Evolutionary conservation across 306 rosid genomes (phyloP).

Genomic region (Rosa rugosa): DNA sequence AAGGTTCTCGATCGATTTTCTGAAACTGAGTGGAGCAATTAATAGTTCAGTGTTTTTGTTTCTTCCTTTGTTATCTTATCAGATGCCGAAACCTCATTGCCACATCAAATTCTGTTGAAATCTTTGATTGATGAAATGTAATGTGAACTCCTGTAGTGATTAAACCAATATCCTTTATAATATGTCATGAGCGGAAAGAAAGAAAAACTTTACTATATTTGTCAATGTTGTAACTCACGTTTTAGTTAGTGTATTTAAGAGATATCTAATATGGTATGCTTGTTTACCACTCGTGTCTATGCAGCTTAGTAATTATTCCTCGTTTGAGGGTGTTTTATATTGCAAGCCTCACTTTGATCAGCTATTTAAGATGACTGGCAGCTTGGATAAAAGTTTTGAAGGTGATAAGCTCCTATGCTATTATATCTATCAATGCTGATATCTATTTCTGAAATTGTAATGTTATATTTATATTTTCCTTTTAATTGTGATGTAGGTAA

Average conservation of each 20-base stretch:
- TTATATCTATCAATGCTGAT: conserved; percentile 4
- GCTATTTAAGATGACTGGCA: conserved; percentile 88
- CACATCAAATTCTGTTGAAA: not conserved
- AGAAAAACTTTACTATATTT: not conserved
- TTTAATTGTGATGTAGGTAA: conserved; percentile 43
- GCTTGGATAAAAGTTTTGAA: conserved; percentile 56
- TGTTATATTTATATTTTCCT: conserved; percentile 10
- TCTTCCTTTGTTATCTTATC: not conserved
- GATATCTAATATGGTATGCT: conserved; percentile 2
- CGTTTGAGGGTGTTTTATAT: conserved; percentile 83
- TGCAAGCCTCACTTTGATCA: conserved; percentile 97
- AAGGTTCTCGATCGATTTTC: not conserved
- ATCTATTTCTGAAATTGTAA: conserved; percentile 5
- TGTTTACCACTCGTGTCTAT: conserved; percentile 19
- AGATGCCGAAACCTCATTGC: not conserved
- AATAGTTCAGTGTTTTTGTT: not conserved
- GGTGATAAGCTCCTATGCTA: conserved; percentile 39
- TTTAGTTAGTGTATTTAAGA: not conserved
- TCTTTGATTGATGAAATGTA: not conserved
- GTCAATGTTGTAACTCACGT: not conserved
- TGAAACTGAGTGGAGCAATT: not conserved
- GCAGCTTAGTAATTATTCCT: conserved; percentile 85
- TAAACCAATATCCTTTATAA: not conserved
- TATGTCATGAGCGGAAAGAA: not conserved
- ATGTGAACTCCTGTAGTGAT: not conserved